Evolutionary conservation across 164 flowering plant species (phyloP).

Genomic region (Annona squamosa): DNA sequence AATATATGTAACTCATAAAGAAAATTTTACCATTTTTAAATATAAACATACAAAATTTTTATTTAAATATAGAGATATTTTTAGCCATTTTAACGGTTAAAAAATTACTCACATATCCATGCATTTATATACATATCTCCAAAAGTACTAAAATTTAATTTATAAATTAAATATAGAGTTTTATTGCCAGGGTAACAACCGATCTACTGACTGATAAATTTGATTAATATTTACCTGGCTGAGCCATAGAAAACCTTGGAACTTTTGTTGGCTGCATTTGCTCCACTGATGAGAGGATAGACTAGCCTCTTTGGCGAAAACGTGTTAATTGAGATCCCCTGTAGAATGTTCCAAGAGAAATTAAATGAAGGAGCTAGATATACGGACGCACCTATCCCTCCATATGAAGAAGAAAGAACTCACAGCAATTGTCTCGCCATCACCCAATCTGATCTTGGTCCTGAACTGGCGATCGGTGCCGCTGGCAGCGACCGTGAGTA

Average conservation of each 20-base stretch:
- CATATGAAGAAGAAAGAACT: background rate
- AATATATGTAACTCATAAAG: no score
- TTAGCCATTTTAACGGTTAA: no score
- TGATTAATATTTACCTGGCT: slow-evolving; percentile 22
- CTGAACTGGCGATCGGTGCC: slow-evolving; percentile 12
- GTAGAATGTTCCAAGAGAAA: background rate
- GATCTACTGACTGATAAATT: no score
- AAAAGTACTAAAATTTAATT: no score
- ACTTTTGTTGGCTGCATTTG: slow-evolving; percentile 25
- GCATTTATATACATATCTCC: no score
- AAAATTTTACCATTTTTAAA: no score
- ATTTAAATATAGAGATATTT: no score
- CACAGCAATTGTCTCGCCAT: slow-evolving; percentile 22
- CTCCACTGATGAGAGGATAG: slow-evolving; percentile 48
- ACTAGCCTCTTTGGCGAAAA: slow-evolving; percentile 31
- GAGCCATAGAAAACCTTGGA: slow-evolving; percentile 16
- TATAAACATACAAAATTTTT: no score
- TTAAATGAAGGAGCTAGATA: background rate
- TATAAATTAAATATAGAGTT: no score
- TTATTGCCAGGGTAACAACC: no score
- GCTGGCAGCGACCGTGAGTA: slow-evolving; percentile 20
- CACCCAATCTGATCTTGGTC: slow-evolving; percentile 15
- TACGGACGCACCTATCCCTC: background rate
- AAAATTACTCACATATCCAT: no score
- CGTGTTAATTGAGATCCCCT: slow-evolving; percentile 59